Evolutionary conservation across 163 green algal genomes (phyloP), one percentile per base, ranked within the genome.

Genomic region (Chloroidium sp.): DNA sequence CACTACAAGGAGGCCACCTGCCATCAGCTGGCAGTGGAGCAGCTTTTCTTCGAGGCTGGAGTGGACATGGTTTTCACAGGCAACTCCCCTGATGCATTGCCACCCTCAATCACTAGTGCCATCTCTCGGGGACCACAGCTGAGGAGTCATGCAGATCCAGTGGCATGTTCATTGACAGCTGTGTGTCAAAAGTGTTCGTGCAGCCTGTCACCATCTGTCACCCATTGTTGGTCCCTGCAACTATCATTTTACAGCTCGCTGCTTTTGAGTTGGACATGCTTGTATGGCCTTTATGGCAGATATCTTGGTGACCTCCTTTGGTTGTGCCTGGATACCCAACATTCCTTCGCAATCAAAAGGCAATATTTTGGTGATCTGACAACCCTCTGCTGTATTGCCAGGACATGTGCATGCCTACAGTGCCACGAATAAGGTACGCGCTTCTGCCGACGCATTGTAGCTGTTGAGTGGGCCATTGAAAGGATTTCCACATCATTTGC

Each of bases 321-420:
- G 36, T 36, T 36, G 67, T 72, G 67, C 67, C 67, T 72, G 6
- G 67, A 6, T 72, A 10, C 67, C 67, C 6, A 72, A 72, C 67
- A 72, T 72, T 36, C 36, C 67, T 72, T 72, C 67, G 67, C 67
- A 72, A n/a, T 72, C 67, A 72, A 6, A n/a, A n/a, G 67, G 67
- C 6, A 6, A 72, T 72, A 6, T 72, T 76, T 76, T 76, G 72
- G 36, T 76, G 36, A 3, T 10, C 57, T 78, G 74, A 10, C 6
- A 36, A 59, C 6, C 3, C 13, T 2, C 59, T 79, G 76, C 69
- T 4, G 76, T 4, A 1, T 3, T 36, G 62, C 85, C 85, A 68
- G 91, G 91, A 10, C 91, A 95, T 82, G 91, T 95, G 85, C 91
- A 95, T 69, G 85, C 90, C 1, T 95, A 95, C 81, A 90, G 94